Evolutionary conservation across 163 green algal genomes (phyloP).

Genomic region (Coccomyxa subellipsoidea): DNA sequence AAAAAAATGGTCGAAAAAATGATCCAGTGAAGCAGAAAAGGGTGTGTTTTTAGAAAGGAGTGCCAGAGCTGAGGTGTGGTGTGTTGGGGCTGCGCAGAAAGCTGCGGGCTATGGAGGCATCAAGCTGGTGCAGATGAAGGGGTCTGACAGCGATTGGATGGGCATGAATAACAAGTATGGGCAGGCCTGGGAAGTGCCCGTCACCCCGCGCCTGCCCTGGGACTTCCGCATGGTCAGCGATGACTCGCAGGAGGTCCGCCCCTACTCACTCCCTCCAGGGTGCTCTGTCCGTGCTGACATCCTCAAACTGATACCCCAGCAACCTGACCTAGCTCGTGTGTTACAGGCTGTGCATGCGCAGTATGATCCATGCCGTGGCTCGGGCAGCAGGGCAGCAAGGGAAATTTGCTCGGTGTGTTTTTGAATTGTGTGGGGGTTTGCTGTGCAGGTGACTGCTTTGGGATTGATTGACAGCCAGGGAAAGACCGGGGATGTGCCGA

Average conservation of each 20-base stretch:
- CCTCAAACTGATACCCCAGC: background rate
- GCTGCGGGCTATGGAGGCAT: conserved; percentile 37
- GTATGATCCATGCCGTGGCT: too few species aligned
- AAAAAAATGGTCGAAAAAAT: too few species aligned
- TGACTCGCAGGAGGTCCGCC: conserved; percentile 1
- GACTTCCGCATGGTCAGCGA: conserved; percentile 6
- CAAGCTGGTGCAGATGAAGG: conserved; percentile 37
- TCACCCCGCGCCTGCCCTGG: conserved; percentile 23
- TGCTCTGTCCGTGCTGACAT: background rate
- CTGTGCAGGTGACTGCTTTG: conserved; percentile 14
- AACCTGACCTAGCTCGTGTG: too few species aligned
- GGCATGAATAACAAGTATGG: conserved; percentile 51
- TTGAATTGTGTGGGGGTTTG: too few species aligned
- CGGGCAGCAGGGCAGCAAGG: too few species aligned
- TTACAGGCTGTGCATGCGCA: too few species aligned
- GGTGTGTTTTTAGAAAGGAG: too few species aligned
- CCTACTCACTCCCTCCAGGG: background rate
- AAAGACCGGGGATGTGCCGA: conserved; percentile 13
- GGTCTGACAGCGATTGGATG: conserved; percentile 28
- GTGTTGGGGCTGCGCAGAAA: conserved; percentile 13
- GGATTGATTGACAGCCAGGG: background rate
- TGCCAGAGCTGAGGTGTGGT: background rate
- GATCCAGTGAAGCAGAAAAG: too few species aligned
- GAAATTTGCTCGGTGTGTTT: too few species aligned
- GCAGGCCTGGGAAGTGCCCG: conserved; percentile 43